Conservation (phyloP, 2,329 filamentous ascomycete genomes). For the Pyricularia pennisetigena region DNA sequence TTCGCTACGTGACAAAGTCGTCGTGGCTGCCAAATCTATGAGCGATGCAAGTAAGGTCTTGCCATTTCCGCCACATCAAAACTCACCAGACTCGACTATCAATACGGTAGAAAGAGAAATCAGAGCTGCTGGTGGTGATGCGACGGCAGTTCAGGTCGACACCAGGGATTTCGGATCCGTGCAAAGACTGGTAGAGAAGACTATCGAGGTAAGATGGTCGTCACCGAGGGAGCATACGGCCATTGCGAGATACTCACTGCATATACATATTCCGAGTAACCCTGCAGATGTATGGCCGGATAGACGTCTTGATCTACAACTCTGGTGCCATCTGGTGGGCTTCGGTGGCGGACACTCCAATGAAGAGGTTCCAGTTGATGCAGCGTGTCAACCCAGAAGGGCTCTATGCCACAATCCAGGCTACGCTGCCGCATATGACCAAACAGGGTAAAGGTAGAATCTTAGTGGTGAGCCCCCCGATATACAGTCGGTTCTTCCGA, state of each 20-base stretch:
- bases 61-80: slow-evolving; percentile 67
- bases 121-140: slow-evolving; percentile 48
- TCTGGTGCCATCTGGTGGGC: slow-evolving; percentile 82
- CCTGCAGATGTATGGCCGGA: slow-evolving; percentile 40
- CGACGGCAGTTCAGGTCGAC: slow-evolving; percentile 60
- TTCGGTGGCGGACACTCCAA: slow-evolving; percentile 59
- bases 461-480: slow-evolving; percentile 72
- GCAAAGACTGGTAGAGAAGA: slow-evolving; percentile 45
- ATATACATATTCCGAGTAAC: neutral
- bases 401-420: slow-evolving; percentile 63
- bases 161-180: slow-evolving; percentile 56
- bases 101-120: slow-evolving; percentile 74
- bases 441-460: slow-evolving; percentile 50
- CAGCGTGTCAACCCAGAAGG: slow-evolving; percentile 67
- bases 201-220: slow-evolving; percentile 29
- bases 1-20: slow-evolving; percentile 36
- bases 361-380: slow-evolving; percentile 71
- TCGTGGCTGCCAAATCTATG: slow-evolving; percentile 67
- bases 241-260: slow-evolving; percentile 3
- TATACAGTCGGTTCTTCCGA: slow-evolving; percentile 76
- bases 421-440: slow-evolving; percentile 56
- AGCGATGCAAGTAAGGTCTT: slow-evolving; percentile 46
- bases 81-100: slow-evolving; percentile 66
- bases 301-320: slow-evolving; percentile 76
- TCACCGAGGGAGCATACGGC: no score